phyloP scores from a whole-genome alignment of 352 stramenopile genomes.

The Phytophthora tubulina region DNA sequence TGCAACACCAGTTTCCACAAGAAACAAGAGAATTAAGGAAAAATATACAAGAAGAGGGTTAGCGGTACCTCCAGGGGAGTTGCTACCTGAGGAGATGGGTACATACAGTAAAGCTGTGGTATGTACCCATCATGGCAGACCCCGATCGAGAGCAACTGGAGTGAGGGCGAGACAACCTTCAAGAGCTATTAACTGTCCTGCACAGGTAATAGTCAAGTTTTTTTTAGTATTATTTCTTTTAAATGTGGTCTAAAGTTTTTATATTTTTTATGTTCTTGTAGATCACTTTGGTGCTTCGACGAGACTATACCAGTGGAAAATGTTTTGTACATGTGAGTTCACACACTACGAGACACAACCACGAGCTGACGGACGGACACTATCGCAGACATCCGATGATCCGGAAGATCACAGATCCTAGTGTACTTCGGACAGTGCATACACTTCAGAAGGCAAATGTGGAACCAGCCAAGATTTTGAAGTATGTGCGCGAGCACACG shows the following conservation, averaged over 20 bases:
- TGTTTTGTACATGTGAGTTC: conserved; percentile 42
- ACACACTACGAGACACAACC: conserved; percentile 37
- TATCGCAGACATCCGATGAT: conserved; percentile 40
- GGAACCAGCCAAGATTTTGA: conserved; percentile 35
- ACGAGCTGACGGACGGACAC: conserved; percentile 31
- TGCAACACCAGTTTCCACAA: conserved; percentile 27
- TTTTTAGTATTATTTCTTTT: neutral
- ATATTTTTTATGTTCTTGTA: conserved; percentile 19
- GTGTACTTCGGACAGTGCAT: conserved; percentile 30
- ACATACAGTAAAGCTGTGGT: conserved; percentile 42
- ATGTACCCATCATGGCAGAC: conserved; percentile 36
- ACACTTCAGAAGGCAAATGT: conserved; percentile 37
- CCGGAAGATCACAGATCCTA: conserved; percentile 34
- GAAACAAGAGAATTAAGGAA: conserved; percentile 39
- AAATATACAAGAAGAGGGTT: conserved; percentile 21
- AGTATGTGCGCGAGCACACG: conserved; percentile 41
- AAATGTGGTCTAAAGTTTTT: neutral
- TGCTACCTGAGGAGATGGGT: conserved; percentile 36
- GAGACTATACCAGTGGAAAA: conserved; percentile 27
- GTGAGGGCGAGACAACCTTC: conserved; percentile 19
- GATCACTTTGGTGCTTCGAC: conserved; percentile 38
- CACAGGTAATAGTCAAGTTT: conserved; percentile 18
- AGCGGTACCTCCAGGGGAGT: conserved; percentile 16
- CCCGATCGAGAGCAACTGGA: conserved; percentile 28
- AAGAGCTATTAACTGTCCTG: conserved; percentile 39